Evolutionary conservation across 257 asterid genomes (phyloP), one percentile per base, ranked within the genome.

Genomic region (Penstemon eatonii): DNA sequence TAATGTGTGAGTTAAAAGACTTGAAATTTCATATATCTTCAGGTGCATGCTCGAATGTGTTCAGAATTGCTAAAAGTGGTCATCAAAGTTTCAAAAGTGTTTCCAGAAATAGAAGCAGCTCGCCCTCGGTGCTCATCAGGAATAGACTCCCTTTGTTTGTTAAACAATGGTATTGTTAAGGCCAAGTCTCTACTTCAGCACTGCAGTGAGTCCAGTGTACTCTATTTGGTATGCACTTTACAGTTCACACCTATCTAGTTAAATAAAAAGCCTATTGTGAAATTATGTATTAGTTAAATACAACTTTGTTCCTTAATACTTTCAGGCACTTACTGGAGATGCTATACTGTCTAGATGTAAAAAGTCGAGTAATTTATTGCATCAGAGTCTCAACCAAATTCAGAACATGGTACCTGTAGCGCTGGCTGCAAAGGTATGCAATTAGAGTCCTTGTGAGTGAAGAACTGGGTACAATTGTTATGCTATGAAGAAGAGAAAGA

Each of bases 311-410:
- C 44, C 55, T 37, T 11, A 33, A 38, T 72, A 56, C 67, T 46
- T 61, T 61, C 89, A 93, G 99, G 95, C 95, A 57, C 84, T 90
- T 59, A 93, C 96, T 10, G 99, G 99, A 69, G 94, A 87, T 50
- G 82, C 81, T 68, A 75, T 89, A 72, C 78, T 87, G 43, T 79
- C 92, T 15, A 85, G 95, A 80, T 90, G 96, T 79, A 81, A 68
- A 72, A 89, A 78, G 60, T 81, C 96, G 6, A 76, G 78, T 74
- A 83, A 70, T 61, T 64, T 84, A 70, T 74, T 90, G 77, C 89
- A 80, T 71, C 94, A 78, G 80, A 84, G 91, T 83, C 85, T 93
- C 56, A 51, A 81, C 77, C 88, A 78, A 64, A 64, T 93, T 70
- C 96, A 85, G 75, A 69, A 60, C 67, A 78, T 83, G 92, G 99